Evolutionary conservation across 305 asterid species (phyloP).

Genomic region (Stenogyne calaminthoides): DNA sequence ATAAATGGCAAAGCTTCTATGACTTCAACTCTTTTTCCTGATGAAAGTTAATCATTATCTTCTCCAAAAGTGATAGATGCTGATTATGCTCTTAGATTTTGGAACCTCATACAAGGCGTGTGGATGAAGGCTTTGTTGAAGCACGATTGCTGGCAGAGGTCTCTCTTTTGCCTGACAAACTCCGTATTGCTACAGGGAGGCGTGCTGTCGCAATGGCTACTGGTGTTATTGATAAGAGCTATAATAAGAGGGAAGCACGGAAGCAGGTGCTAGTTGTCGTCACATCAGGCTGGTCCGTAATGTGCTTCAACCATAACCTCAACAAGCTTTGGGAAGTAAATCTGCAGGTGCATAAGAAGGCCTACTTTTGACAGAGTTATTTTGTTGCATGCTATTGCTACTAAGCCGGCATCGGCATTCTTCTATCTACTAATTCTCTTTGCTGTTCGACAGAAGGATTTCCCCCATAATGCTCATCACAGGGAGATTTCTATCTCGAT

Average conservation of each 20-base stretch:
- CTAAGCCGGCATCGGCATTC: slow-evolving; percentile 17
- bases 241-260: slow-evolving; percentile 63
- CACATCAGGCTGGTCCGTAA: slow-evolving; percentile 92
- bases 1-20: neutral
- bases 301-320: slow-evolving; percentile 98
- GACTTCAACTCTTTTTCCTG: neutral
- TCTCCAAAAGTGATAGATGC: slow-evolving; percentile 12
- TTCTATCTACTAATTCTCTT: slow-evolving; percentile 31
- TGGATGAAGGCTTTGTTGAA: slow-evolving; percentile 91
- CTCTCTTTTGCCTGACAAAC: slow-evolving; percentile 88
- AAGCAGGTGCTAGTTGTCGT: slow-evolving; percentile 94
- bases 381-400: slow-evolving; percentile 7
- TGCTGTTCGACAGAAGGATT: slow-evolving; percentile 64
- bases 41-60: slow-evolving; percentile 1
- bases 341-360: slow-evolving; percentile 61
- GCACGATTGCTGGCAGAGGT: slow-evolving; percentile 81
- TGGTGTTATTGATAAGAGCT: slow-evolving; percentile 73
- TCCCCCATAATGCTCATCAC: slow-evolving; percentile 97
- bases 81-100: slow-evolving; percentile 57
- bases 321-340: slow-evolving; percentile 91
- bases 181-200: slow-evolving; percentile 86
- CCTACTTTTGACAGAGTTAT: slow-evolving; percentile 10
- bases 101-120: slow-evolving; percentile 86
- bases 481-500: slow-evolving; percentile 86
- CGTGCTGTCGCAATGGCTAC: slow-evolving; percentile 98